phyloP scores from a whole-genome alignment of 2,329 filamentous ascomycete genomes.

The Cordyceps militaris region DNA sequence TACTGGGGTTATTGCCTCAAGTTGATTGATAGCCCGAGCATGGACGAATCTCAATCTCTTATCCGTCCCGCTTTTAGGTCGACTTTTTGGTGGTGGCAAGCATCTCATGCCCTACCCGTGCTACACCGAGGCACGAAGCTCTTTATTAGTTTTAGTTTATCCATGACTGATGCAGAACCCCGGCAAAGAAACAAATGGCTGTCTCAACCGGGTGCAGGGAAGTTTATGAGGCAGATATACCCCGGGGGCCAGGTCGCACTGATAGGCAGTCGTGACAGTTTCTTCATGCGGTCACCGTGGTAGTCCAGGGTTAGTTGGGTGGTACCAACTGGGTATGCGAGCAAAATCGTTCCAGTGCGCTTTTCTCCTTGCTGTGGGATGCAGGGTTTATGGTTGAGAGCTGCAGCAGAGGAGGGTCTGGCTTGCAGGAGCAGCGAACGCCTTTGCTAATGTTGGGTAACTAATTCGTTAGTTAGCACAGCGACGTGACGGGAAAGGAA shows the following conservation, averaged over 20 bases:
- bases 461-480: not conserved
- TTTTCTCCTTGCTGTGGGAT: not conserved
- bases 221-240: not conserved
- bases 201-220: not conserved
- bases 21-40: not conserved
- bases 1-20: not conserved
- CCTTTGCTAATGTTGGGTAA: not conserved
- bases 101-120: not conserved
- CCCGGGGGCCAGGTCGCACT: not conserved
- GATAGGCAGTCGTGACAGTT: not conserved
- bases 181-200: not conserved
- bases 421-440: slow-evolving; percentile 8
- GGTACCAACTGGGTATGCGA: not conserved
- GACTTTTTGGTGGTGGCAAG: not conserved
- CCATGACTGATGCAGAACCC: not conserved
- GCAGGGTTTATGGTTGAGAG: not conserved
- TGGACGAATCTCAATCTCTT: not conserved
- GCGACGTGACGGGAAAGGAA: not conserved
- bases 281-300: not conserved
- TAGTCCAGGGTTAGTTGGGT: not conserved
- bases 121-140: not conserved
- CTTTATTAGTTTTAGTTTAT: not conserved
- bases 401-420: not conserved
- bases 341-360: not conserved
- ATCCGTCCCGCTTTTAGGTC: not conserved